Evolutionary conservation across 768 basidiomycete genomes (phyloP).

Genomic region (Trametes cubensis): DNA sequence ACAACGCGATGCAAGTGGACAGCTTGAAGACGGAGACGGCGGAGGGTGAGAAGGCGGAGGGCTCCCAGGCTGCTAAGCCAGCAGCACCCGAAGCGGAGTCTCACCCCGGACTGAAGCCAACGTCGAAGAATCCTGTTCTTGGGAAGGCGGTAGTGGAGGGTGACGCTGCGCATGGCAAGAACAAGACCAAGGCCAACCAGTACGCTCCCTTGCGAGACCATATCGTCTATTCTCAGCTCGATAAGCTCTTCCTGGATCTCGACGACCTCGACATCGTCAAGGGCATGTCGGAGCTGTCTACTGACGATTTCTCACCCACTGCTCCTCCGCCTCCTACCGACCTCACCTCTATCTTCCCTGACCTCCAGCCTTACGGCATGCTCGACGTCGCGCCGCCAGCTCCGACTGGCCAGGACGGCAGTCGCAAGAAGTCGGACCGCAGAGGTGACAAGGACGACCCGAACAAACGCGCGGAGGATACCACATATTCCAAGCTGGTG

Average conservation of each 20-base stretch:
- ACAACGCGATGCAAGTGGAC: conserved; percentile 37
- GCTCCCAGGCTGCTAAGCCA: neutral
- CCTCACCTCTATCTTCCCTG: conserved; percentile 79
- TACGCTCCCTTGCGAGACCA: conserved; percentile 63
- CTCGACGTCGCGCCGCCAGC: conserved; percentile 43
- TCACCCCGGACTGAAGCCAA: conserved; percentile 51
- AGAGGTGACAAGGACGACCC: conserved; percentile 67
- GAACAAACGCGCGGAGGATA: conserved; percentile 78
- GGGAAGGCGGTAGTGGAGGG: neutral
- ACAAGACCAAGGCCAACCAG: conserved; percentile 44
- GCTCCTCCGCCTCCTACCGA: conserved; percentile 44
- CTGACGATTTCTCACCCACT: conserved; percentile 34
- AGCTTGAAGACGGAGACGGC: neutral
- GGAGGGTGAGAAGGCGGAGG: neutral
- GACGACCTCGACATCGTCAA: conserved; percentile 45
- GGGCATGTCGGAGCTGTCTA: conserved; percentile 30
- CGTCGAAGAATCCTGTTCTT: conserved; percentile 57
- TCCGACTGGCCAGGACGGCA: conserved; percentile 39
- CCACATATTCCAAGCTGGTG: conserved; percentile 72
- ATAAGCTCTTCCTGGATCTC: conserved; percentile 56
- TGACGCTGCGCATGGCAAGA: conserved; percentile 36
- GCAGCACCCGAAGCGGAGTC: conserved; percentile 23
- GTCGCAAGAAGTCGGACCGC: conserved; percentile 54
- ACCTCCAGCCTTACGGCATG: conserved; percentile 65
- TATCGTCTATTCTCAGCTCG: conserved; percentile 49